Evolutionary conservation across 805 yeast species (phyloP), one percentile per base, ranked within the genome.

Genomic region (Ogataea trehalophila): DNA sequence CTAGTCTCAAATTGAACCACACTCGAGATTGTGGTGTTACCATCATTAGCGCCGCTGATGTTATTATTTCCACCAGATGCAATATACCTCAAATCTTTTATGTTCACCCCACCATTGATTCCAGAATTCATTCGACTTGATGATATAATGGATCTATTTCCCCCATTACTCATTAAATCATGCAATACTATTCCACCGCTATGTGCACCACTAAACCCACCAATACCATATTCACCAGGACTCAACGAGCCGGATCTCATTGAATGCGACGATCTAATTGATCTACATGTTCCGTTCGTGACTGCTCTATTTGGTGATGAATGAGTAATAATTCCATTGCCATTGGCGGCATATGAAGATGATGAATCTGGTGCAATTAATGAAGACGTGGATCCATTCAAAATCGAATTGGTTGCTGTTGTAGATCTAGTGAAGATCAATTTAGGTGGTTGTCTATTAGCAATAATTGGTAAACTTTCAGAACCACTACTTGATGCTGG

Each of bases 81-180:
- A 15, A 60, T 61, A 16, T 66, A 68, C 43, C 68, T 67, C 49
- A 72, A 60, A 39, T 72, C 75, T n/a, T 65, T 50, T 0, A 70
- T 70, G 48, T 65, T 65, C 0, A 72, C 71, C 1, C 68, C 51
- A 38, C 56, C 20, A 20, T 20, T 20, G 20, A 20, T 20, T 20
- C 20, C 56, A 5, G 53, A 33, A 37, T 48, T 46, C 16, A 43
- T 16, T 33, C 52, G 48, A n/a, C 48, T 46, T 2, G 20, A 50
- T 49, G 36, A 35, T 35, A 13, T 17, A 33, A 33, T 20, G 13
- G 43, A 41, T 20, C 38, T 22, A n/a, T n/a, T 23, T n/a, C 31
- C 31, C 31, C 31, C 31, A 11, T 11, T 26, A 26, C 11, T 26
- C 31, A 26, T 9, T 26, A 26, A 11, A 9, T 26, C 31, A 26